phyloP scores from a whole-genome alignment of 305 asterid species.

The Fraxinus sp. region DNA sequence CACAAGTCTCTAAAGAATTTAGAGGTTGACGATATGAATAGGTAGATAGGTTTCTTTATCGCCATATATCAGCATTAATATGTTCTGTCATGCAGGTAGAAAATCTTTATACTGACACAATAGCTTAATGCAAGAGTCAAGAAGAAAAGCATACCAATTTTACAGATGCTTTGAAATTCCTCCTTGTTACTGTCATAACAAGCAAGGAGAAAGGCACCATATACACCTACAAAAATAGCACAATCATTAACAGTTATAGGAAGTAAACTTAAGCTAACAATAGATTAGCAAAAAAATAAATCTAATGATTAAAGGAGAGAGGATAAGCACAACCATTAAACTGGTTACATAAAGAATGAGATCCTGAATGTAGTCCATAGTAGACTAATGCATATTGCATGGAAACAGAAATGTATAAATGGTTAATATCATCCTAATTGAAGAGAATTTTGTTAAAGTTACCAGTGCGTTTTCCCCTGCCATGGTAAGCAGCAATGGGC shows the following conservation, averaged over 20 bases:
- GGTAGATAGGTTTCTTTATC: neutral
- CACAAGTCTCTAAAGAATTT: constrained; percentile 23
- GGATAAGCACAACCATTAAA: neutral
- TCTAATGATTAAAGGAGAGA: neutral
- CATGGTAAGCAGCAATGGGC: constrained; percentile 95
- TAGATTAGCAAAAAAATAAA: neutral
- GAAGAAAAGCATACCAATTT: constrained; percentile 62
- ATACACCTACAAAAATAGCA: constrained; percentile 54
- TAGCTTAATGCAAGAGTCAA: constrained; percentile 16
- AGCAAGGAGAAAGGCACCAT: constrained; percentile 97
- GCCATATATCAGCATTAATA: constrained; percentile 18
- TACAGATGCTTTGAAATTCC: constrained; percentile 93
- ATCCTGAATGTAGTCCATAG: neutral
- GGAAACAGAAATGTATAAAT: constrained; percentile 1
- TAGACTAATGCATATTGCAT: neutral
- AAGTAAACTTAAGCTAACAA: neutral
- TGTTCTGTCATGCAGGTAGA: constrained; percentile 11
- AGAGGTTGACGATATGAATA: neutral
- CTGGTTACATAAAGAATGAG: neutral
- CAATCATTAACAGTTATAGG: neutral
- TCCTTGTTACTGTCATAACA: constrained; percentile 84
- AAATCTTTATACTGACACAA: constrained; percentile 21
- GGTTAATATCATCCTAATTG: constrained; percentile 12
- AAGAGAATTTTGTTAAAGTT: constrained; percentile 24
- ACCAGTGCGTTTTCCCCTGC: constrained; percentile 95